Evolutionary conservation across 2,329 filamentous ascomycete species (phyloP).

Genomic region (Ophiostoma ips): DNA sequence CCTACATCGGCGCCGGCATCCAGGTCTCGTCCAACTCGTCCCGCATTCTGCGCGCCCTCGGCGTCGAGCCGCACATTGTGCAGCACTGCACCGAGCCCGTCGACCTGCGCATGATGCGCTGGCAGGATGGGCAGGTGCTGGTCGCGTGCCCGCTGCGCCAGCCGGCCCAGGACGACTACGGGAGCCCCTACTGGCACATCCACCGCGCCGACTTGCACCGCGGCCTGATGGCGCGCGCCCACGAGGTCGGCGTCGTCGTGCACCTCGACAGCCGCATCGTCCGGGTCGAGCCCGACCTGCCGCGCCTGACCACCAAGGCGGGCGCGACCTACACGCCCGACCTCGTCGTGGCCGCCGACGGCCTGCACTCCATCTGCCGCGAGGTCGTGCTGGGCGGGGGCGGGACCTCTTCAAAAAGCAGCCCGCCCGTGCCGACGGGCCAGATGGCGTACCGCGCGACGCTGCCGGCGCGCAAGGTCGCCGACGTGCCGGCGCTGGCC

Average conservation of each 20-base stretch:
- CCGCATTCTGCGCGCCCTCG: constrained; percentile 35
- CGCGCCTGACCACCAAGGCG: neutral
- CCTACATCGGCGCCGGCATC: constrained; percentile 31
- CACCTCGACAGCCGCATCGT: constrained; percentile 8
- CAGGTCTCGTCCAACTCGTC: constrained; percentile 38
- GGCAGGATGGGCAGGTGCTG: constrained; percentile 31
- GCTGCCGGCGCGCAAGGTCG: constrained; percentile 16
- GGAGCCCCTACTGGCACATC: constrained; percentile 26
- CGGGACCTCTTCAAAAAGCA: no score
- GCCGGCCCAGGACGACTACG: constrained; percentile 31
- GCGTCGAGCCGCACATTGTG: constrained; percentile 31
- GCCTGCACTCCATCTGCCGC: constrained; percentile 9
- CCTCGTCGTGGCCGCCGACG: constrained; percentile 10
- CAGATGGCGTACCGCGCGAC: constrained; percentile 37
- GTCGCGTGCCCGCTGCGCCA: constrained; percentile 40
- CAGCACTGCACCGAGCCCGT: constrained; percentile 27
- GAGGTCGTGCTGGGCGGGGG: constrained; percentile 11
- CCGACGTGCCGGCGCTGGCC: constrained; percentile 29
- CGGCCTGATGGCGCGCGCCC: constrained; percentile 5
- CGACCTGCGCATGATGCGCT: constrained; percentile 37
- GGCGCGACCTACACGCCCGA: constrained; percentile 4
- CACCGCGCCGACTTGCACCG: constrained; percentile 12
- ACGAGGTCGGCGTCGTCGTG: constrained; percentile 5
- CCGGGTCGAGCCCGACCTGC: constrained; percentile 4
- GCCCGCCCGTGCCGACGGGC: constrained; percentile 25